These are phyloP conservation scores for Wickerhamomyces rabaulensis DNA, from an alignment of 805 yeast species.

Conservation along the genomic window DNA sequence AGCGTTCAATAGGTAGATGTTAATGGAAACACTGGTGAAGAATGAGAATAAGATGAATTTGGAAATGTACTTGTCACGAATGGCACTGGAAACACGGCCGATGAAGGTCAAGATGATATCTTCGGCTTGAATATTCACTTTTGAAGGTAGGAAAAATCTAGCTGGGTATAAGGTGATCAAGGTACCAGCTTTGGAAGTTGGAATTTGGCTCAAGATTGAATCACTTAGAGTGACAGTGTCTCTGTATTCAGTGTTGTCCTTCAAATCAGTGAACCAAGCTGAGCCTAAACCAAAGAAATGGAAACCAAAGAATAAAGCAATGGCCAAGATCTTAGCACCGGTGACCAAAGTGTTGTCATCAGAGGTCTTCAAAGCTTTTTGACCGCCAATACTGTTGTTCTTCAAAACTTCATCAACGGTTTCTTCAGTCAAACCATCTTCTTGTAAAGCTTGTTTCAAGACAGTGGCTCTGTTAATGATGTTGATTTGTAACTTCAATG, in stretches of 20 bases:
- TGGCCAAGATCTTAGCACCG: slow-evolving; percentile 54
- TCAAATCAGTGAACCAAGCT: slow-evolving; percentile 58
- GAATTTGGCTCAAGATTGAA: slow-evolving; percentile 19
- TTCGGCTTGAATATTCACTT: slow-evolving; percentile 52
- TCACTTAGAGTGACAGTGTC: slow-evolving; percentile 21
- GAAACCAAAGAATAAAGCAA: slow-evolving; percentile 53
- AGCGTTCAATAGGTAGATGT: slow-evolving; percentile 80
- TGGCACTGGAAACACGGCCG: slow-evolving; percentile 56
- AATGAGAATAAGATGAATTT: slow-evolving; percentile 71
- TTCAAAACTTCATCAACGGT: slow-evolving; percentile 67
- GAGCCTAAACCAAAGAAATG: slow-evolving; percentile 68
- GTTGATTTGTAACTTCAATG: slow-evolving; percentile 84
- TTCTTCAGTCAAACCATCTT: slow-evolving; percentile 77
- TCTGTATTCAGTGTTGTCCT: slow-evolving; percentile 21
- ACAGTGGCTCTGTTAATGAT: slow-evolving; percentile 77
- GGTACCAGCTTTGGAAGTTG: slow-evolving; percentile 41
- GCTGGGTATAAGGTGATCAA: slow-evolving; percentile 56
- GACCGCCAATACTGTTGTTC: slow-evolving; percentile 11
- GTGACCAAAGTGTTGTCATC: slow-evolving; percentile 39
- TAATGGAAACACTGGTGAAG: slow-evolving; percentile 71
- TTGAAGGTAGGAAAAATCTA: slow-evolving; percentile 53
- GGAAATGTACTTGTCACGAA: slow-evolving; percentile 75
- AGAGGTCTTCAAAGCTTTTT: slow-evolving; percentile 18
- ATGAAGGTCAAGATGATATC: slow-evolving; percentile 49
- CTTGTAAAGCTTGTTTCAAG: slow-evolving; percentile 77